Percentiles rank a stretch among this genome's conserved stretches.
These are phyloP conservation scores for Boletus subcaerulescens DNA, from an alignment of 768 basidiomycete genomes.

Conservation along the genomic window DNA sequence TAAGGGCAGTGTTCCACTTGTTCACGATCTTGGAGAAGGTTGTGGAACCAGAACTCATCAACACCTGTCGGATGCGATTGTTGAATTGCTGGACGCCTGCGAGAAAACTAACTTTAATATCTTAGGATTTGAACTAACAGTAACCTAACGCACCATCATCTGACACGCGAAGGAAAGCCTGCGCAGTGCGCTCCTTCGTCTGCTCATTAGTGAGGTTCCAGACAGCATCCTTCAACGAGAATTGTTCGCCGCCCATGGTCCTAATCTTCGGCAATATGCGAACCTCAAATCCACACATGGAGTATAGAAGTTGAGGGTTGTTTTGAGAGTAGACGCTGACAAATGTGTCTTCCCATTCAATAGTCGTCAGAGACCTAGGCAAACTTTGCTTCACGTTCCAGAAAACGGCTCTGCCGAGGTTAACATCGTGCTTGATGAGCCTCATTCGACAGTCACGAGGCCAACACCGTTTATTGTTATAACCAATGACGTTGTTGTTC, in stretches of 20 bases:
- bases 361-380: conserved; percentile 93
- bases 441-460: conserved; percentile 99
- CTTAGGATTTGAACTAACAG: background rate
- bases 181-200: conserved; percentile 95
- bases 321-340: conserved; percentile 97
- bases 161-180: conserved; percentile 96
- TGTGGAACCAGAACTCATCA: conserved; percentile 98
- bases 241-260: conserved; percentile 94
- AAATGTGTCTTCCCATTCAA: conserved; percentile 99
- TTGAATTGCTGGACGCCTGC: conserved; percentile 92
- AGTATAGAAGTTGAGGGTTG: conserved; percentile 96
- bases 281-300: conserved; percentile 99
- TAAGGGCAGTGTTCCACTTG: conserved; percentile 96
- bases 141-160: conserved; percentile 64
- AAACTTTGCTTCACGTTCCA: conserved; percentile 99
- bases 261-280: conserved; percentile 96
- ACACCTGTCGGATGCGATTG: conserved; percentile 92
- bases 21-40: conserved; percentile 99
- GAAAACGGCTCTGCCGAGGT: conserved; percentile 95
- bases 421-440: conserved; percentile 98
- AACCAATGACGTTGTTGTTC: conserved; percentile 98
- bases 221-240: conserved; percentile 92
- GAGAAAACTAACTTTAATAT: conserved; percentile 4
- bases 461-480: conserved; percentile 99
- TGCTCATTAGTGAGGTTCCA: conserved; percentile 98